Evolutionary conservation across 1,139 yeast species (phyloP), one percentile per base, ranked within the genome.

Genomic region (Yamadazyma dendronema): DNA sequence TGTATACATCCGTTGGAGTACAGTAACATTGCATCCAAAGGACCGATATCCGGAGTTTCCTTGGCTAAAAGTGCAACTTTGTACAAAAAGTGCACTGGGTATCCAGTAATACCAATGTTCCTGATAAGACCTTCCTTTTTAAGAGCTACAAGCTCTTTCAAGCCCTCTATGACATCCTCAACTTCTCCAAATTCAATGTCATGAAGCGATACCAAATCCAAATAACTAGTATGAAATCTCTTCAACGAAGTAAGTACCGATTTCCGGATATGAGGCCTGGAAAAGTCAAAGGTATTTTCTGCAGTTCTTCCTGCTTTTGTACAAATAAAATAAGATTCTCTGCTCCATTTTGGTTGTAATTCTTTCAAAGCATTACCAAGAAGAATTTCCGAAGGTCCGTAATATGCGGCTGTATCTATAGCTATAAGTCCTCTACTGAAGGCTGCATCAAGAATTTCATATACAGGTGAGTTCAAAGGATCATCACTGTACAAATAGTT

Each of bases 401-500:
- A 90, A 60, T 87, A 90, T 2, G 97, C 96, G 0, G 96, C 84
- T 0, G 96, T 88, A 55, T 92, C 97, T 30, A 90, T 66, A 2
- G 95, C 94, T 35, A 74, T 74, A 42, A 87, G 66, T 0, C 96
- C 97, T 17, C 68, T 57, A 16, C 66, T 62, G 50, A 88, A 82
- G 0, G 92, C 95, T 14, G 60, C 53, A 33, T 64, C 58, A 17
- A 90, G 54, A 37, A 90, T 74, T 1, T 74, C 78, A 4, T 63
- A 65, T 10, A 81, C 72, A 2, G 88, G 82, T 28, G 86, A 49
- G 0, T 62, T 53, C 35, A 66, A 66, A 0, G 96, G 95, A 47
- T 83, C 71, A 11, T 72, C 77, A 41, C 81, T 76, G 64, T 87
- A 89, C 52, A 83, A 94, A 15, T 77, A 71, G 59, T 86, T 87